phyloP scores from a whole-genome alignment of 208 protist genomes.

The Trypanosoma lewisi region DNA sequence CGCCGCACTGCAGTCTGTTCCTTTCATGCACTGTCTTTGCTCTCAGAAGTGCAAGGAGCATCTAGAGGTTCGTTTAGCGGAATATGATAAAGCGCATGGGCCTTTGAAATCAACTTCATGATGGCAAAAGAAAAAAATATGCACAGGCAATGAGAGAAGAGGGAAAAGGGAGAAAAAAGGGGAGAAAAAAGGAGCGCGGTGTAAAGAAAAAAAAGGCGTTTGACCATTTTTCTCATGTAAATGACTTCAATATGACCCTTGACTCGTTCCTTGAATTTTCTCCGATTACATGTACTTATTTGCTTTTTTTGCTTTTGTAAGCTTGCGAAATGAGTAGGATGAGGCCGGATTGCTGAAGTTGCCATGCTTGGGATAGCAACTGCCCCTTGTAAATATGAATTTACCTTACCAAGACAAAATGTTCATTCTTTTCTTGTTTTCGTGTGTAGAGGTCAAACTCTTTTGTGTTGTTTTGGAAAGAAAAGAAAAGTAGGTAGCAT shows the following conservation, averaged over 20 bases:
- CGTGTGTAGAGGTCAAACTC: too few species aligned
- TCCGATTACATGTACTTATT: too few species aligned
- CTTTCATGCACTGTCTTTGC: conserved; percentile 74
- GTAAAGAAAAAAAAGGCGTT: not conserved
- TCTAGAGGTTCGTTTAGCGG: conserved; percentile 42
- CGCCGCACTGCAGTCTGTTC: conserved; percentile 28
- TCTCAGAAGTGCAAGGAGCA: conserved; percentile 55
- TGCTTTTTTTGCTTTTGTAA: conserved; percentile 3
- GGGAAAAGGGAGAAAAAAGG: not conserved
- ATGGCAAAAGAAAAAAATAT: not conserved
- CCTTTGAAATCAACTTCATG: not conserved
- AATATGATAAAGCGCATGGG: conserved; percentile 33
- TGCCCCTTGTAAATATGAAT: too few species aligned
- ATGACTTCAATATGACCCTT: too few species aligned
- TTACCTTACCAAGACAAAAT: too few species aligned
- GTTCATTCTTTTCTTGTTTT: too few species aligned
- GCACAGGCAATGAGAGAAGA: not conserved
- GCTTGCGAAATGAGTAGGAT: too few species aligned
- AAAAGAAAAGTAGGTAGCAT: too few species aligned
- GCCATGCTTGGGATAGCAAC: too few species aligned
- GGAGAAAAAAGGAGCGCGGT: not conserved
- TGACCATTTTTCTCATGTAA: not conserved
- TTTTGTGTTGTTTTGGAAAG: too few species aligned
- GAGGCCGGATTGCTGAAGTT: too few species aligned
- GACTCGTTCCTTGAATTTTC: too few species aligned